phyloP scores from a whole-genome alignment of 2,329 filamentous ascomycete species.

The Alternaria brassicae region DNA sequence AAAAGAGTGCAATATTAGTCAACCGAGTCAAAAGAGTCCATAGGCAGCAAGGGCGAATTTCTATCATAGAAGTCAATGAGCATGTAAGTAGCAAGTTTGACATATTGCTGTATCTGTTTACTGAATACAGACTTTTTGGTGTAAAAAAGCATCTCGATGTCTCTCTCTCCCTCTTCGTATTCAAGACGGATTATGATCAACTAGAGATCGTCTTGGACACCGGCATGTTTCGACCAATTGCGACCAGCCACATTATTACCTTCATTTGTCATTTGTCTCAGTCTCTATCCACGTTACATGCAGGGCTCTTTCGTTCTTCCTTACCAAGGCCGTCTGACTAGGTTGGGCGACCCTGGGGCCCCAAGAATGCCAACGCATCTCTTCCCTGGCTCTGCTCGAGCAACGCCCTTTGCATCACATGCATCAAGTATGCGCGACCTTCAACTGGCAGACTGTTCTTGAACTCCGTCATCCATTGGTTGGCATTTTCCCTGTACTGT shows the following conservation, averaged over 20 bases:
- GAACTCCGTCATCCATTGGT: constrained; percentile 2
- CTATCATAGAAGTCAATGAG: not conserved
- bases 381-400: not conserved
- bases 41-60: not conserved
- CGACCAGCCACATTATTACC: not conserved
- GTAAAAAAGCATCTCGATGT: not conserved
- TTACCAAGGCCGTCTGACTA: not conserved
- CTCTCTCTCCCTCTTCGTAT: not conserved
- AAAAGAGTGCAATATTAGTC: no score
- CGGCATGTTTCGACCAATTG: not conserved
- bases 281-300: no score
- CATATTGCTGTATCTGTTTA: not conserved
- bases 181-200: not conserved
- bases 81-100: not conserved
- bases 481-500: not conserved
- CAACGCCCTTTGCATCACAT: constrained; percentile 1
- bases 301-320: not conserved
- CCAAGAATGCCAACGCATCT: constrained; percentile 1
- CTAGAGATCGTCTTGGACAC: not conserved
- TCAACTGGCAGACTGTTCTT: constrained; percentile 2
- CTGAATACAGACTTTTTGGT: not conserved
- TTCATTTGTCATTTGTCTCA: not conserved
- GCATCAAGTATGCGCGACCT: not conserved
- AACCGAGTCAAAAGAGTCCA: not conserved
- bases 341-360: not conserved